These are phyloP conservation scores for Calendula officinalis DNA, from an alignment of 129 eudicot genomes.

Conservation along the genomic window DNA sequence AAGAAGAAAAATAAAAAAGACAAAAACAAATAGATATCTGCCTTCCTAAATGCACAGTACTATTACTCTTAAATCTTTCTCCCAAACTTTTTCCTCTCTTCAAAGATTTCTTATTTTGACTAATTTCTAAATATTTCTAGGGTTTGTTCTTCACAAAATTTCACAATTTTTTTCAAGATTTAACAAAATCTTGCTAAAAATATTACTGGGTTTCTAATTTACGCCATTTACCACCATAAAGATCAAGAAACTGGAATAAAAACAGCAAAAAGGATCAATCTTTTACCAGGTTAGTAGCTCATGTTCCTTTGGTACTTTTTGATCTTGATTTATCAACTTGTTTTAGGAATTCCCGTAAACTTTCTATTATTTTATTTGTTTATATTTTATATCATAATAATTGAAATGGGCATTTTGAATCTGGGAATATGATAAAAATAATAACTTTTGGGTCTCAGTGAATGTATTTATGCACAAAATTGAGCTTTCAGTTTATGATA, in stretches of 20 bases:
- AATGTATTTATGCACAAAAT: not conserved
- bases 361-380: not conserved
- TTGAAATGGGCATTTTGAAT: conserved; percentile 25
- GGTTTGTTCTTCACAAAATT: not conserved
- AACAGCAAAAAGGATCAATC: conserved; percentile 14
- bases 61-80: too few species aligned
- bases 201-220: conserved; percentile 11
- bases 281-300: conserved; percentile 37
- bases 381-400: not conserved
- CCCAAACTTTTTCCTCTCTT: too few species aligned
- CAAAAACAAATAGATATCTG: too few species aligned
- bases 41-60: too few species aligned
- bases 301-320: conserved; percentile 8
- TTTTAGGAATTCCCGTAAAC: conserved; percentile 5
- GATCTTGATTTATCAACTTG: conserved; percentile 29
- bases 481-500: conserved; percentile 16
- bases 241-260: conserved; percentile 23
- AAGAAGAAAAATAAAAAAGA: too few species aligned
- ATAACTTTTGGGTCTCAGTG: too few species aligned
- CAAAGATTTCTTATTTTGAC: too few species aligned
- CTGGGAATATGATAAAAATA: too few species aligned
- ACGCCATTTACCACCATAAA: conserved; percentile 13
- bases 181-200: too few species aligned
- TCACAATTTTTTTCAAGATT: too few species aligned
- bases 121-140: too few species aligned